These are phyloP conservation scores for Ganoderma resinaceum DNA, from an alignment of 1,284 basidiomycete species.

Conservation along the genomic window DNA sequence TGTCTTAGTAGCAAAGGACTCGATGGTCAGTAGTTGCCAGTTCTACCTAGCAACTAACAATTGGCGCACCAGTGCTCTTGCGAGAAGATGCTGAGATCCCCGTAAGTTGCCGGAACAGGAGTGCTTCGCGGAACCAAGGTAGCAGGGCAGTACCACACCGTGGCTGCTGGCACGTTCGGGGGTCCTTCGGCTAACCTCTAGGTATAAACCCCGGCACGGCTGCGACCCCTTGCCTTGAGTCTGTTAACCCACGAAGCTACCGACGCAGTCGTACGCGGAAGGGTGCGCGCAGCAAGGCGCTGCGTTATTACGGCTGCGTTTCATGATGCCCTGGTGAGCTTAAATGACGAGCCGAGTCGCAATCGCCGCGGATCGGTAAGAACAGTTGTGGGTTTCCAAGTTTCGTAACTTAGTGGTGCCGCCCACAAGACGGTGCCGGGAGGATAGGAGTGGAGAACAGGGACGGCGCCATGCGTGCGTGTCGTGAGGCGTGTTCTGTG, in stretches of 20 bases:
- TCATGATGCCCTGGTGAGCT: background rate
- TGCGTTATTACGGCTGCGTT: background rate
- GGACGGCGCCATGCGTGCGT: background rate
- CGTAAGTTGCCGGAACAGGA: background rate
- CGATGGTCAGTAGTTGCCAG: background rate
- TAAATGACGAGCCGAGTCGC: background rate
- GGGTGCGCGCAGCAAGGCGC: background rate
- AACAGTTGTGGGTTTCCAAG: background rate
- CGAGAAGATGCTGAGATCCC: background rate
- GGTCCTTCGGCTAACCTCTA: background rate
- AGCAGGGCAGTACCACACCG: background rate
- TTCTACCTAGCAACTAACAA: background rate
- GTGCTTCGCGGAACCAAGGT: background rate
- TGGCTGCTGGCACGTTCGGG: background rate
- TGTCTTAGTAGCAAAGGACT: background rate
- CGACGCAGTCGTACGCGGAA: background rate
- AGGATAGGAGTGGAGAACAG: background rate
- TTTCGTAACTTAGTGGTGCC: background rate
- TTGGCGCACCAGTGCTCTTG: background rate
- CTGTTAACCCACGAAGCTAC: background rate
- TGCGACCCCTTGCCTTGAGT: background rate
- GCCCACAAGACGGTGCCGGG: background rate
- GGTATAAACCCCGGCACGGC: background rate
- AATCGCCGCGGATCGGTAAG: conserved; percentile 2
- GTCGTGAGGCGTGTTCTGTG: background rate